Conservation (phyloP, 441 rosid genomes). For the Erodium texanum region DNA sequence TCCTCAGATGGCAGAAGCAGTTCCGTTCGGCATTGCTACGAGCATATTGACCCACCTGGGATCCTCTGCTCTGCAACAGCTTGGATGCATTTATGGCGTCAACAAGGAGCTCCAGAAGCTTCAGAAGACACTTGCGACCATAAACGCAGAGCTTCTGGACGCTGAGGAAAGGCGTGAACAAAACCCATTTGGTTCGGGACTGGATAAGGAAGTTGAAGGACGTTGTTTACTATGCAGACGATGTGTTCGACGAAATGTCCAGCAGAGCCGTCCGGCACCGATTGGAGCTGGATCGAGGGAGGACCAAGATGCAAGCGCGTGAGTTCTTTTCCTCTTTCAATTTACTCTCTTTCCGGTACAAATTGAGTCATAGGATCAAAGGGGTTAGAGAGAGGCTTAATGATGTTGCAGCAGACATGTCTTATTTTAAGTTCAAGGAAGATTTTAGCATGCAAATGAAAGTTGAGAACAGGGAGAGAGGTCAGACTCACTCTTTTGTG, state of each 20-base stretch:
- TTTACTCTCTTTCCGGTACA: background rate
- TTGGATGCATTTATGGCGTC: background rate
- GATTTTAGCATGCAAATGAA: background rate
- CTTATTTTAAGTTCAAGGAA: constrained; percentile 5
- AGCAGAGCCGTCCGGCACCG: constrained; percentile 24
- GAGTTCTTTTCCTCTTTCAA: constrained; percentile 1
- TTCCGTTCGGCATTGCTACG: background rate
- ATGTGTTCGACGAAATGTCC: constrained; percentile 28
- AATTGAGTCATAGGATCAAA: background rate
- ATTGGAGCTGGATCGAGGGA: constrained; percentile 18
- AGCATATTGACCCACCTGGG: constrained; percentile 2
- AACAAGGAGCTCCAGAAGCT: constrained; percentile 6
- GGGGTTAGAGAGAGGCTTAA: background rate
- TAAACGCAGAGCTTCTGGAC: constrained; percentile 7
- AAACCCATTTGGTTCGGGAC: background rate
- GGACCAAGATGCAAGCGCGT: constrained; percentile 13
- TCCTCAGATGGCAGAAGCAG: constrained; percentile 1
- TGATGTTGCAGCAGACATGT: constrained; percentile 5
- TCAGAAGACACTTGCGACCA: background rate
- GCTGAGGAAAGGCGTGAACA: constrained; percentile 15
- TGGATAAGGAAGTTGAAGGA: constrained; percentile 13
- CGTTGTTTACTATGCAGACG: constrained; percentile 16
- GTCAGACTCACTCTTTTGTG: constrained; percentile 24
- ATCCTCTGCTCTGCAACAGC: background rate
- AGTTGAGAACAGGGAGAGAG: constrained; percentile 10